phyloP scores from a whole-genome alignment of 2,329 filamentous ascomycete species.

The Gnomoniopsis sp. region DNA sequence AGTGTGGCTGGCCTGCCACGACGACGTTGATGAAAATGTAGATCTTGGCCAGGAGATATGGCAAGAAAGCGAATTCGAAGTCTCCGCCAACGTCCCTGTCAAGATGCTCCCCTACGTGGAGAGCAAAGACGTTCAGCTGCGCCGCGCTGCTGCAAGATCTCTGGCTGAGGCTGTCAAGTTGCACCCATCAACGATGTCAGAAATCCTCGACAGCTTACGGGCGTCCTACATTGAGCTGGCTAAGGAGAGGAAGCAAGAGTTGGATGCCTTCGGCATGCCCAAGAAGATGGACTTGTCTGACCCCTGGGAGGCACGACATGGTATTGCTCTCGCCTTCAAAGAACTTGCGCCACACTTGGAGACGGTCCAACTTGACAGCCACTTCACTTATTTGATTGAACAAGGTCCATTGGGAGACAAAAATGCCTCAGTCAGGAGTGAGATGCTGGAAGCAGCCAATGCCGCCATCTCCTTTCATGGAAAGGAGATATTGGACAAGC shows the following conservation, averaged over 20 bases:
- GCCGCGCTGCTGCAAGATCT: slow-evolving; percentile 77
- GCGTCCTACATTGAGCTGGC: slow-evolving; percentile 72
- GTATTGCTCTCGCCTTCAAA: slow-evolving; percentile 82
- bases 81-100: slow-evolving; percentile 61
- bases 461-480: slow-evolving; percentile 78
- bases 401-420: slow-evolving; percentile 83
- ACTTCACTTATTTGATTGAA: slow-evolving; percentile 83
- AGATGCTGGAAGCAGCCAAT: slow-evolving; percentile 90
- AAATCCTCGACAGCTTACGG: slow-evolving; percentile 64
- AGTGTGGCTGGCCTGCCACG: slow-evolving; percentile 90
- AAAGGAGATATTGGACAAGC: slow-evolving; percentile 74
- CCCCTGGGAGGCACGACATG: slow-evolving; percentile 87
- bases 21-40: slow-evolving; percentile 82
- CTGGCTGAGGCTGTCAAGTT: slow-evolving; percentile 69
- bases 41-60: slow-evolving; percentile 85
- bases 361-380: slow-evolving; percentile 66
- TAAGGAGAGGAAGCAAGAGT: slow-evolving; percentile 76
- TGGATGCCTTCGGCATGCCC: slow-evolving; percentile 93
- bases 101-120: slow-evolving; percentile 76
- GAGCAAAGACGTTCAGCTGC: slow-evolving; percentile 75
- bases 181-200: slow-evolving; percentile 57
- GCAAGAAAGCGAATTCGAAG: slow-evolving; percentile 83
- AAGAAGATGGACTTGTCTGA: slow-evolving; percentile 84
- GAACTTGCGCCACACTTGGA: slow-evolving; percentile 72
- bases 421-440: slow-evolving; percentile 70